Evolutionary conservation across 2,329 filamentous ascomycete genomes (phyloP).

Genomic region (Monosporascus ibericus): DNA sequence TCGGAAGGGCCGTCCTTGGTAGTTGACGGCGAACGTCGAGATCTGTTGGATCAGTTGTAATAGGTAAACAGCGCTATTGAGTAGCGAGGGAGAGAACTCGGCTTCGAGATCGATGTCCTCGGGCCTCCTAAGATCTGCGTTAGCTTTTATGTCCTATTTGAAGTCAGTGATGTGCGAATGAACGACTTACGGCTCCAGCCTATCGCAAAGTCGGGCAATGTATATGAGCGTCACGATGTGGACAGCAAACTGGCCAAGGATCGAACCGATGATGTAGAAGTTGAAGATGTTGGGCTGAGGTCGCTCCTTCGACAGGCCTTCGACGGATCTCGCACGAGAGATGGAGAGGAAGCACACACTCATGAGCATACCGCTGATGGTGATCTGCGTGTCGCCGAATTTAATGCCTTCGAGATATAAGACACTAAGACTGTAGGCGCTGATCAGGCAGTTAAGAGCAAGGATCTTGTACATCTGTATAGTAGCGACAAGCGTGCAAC

Average conservation of each 20-base stretch:
- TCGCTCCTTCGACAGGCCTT: conserved; percentile 91
- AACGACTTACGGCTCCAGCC: conserved; percentile 69
- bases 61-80: conserved; percentile 96
- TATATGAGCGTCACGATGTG: conserved; percentile 94
- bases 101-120: conserved; percentile 80
- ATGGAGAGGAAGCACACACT: conserved; percentile 98
- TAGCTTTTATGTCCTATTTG: conserved; percentile 13
- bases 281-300: conserved; percentile 99
- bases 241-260: conserved; percentile 93
- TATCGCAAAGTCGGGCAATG: conserved; percentile 82
- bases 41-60: conserved; percentile 98
- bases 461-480: conserved; percentile 99
- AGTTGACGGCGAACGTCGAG: conserved; percentile 98
- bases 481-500: conserved; percentile 94
- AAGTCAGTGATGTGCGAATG: not conserved
- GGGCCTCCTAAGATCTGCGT: conserved; percentile 34
- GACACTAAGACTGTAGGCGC: conserved; percentile 92
- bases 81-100: conserved; percentile 85
- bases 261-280: conserved; percentile 95
- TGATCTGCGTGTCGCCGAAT: conserved; percentile 96
- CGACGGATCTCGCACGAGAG: conserved; percentile 93
- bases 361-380: conserved; percentile 99
- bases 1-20: conserved; percentile 95
- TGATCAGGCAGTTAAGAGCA: conserved; percentile 94
- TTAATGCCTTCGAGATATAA: conserved; percentile 98